A percentile compares a stretch with the other conserved stretches of the same genome.
Evolutionary conservation across 108 stramenopile species (phyloP).

Genomic region (Cylindrotheca fusiformis): DNA sequence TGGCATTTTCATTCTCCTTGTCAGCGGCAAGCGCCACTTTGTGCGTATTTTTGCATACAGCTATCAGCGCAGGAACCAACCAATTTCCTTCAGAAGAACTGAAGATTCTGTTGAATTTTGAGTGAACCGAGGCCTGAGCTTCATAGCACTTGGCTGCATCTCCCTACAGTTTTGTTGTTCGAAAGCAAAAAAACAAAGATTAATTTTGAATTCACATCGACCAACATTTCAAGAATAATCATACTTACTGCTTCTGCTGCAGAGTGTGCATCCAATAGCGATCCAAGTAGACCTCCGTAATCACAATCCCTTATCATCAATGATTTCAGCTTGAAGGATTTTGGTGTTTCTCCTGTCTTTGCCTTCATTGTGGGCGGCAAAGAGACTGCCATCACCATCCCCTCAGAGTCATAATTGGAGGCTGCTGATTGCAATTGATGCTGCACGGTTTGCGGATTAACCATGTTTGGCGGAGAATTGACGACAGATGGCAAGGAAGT

Average conservation of each 20-base stretch:
- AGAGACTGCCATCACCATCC: constrained; percentile 13
- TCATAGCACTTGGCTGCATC: constrained; percentile 51
- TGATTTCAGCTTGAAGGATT: constrained; percentile 24
- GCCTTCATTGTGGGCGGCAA: constrained; percentile 6
- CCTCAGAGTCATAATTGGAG: constrained; percentile 27
- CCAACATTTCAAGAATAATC: background rate
- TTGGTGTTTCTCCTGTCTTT: constrained; percentile 6
- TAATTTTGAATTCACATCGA: no score
- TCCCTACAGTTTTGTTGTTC: constrained; percentile 31
- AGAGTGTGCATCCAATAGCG: constrained; percentile 50
- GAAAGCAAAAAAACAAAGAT: no score
- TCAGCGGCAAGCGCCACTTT: constrained; percentile 64
- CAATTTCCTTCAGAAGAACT: constrained; percentile 74
- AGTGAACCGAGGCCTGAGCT: constrained; percentile 64
- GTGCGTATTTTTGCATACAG: constrained; percentile 72
- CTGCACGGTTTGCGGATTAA: constrained; percentile 5
- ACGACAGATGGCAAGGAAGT: no score
- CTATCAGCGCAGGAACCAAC: constrained; percentile 78
- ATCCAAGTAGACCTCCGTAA: constrained; percentile 57
- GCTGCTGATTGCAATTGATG: constrained; percentile 13
- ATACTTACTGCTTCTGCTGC: constrained; percentile 62
- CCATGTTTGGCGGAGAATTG: no score
- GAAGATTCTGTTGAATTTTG: constrained; percentile 63
- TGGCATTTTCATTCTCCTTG: constrained; percentile 12
- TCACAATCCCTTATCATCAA: constrained; percentile 54